phyloP scores from a whole-genome alignment of 2,329 filamentous ascomycete species.

The Aquanectria penicillioides region DNA sequence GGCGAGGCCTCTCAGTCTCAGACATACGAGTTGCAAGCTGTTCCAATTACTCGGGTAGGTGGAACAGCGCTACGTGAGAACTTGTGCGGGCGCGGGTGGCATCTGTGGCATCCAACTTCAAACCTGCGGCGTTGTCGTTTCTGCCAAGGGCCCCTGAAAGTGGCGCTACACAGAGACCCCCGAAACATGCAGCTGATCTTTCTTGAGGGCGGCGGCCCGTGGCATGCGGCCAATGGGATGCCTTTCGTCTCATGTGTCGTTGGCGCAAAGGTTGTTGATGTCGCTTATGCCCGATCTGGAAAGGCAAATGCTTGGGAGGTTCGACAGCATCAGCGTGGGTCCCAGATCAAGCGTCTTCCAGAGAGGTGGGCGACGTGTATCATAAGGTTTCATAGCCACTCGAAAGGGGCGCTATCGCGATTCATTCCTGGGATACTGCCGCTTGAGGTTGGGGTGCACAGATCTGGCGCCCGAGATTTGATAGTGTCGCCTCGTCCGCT shows the following conservation, averaged over 20 bases:
- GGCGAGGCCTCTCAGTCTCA: not conserved
- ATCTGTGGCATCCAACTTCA: not conserved
- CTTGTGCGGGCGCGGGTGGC: not conserved
- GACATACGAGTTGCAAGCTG: not conserved
- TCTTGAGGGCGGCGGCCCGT: too few species aligned
- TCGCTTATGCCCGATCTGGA: not conserved
- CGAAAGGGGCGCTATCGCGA: not conserved
- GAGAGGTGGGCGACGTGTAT: not conserved
- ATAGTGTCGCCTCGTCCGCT: not conserved
- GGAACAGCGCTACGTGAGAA: constrained; percentile 4
- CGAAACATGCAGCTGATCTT: too few species aligned
- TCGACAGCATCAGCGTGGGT: too few species aligned
- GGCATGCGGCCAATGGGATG: too few species aligned
- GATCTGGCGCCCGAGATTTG: not conserved
- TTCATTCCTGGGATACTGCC: not conserved
- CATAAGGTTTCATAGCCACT: constrained; percentile 8
- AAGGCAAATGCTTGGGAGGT: not conserved
- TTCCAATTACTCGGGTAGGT: constrained; percentile 15
- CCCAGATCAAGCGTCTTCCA: too few species aligned
- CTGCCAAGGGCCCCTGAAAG: not conserved
- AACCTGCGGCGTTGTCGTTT: not conserved
- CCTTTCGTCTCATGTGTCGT: too few species aligned
- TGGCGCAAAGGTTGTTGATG: constrained; percentile 12
- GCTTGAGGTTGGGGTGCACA: not conserved
- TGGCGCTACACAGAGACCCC: not conserved